Evolutionary conservation across 129 eudicot genomes (phyloP).

Genomic region (Pseudognaphalium luteoalbum): DNA sequence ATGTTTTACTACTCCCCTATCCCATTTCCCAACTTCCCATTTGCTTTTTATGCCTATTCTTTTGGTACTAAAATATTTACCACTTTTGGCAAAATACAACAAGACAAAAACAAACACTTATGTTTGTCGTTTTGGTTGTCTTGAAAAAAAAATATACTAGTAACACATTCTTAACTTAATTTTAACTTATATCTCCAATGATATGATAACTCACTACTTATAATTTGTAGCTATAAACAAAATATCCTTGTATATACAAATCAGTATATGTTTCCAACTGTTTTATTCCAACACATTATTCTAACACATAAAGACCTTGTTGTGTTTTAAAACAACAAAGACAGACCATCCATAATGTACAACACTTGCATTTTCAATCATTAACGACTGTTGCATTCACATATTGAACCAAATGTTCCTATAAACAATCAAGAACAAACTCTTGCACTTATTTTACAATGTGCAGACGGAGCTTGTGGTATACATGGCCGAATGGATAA

Average conservation of each 20-base stretch:
- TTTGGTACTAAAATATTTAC: slow-evolving; percentile 4
- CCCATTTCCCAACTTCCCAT: neutral
- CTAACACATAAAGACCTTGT: neutral
- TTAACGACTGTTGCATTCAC: slow-evolving; percentile 4
- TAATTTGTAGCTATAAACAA: neutral
- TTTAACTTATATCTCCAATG: neutral
- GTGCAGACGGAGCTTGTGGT: slow-evolving; percentile 2
- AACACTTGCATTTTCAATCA: neutral
- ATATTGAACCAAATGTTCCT: neutral
- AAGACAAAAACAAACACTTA: neutral
- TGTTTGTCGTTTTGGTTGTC: slow-evolving; percentile 7
- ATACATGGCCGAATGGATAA: slow-evolving; percentile 1
- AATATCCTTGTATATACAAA: neutral
- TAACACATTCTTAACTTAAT: neutral
- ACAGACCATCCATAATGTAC: no score
- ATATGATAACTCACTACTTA: neutral
- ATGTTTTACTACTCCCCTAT: slow-evolving; percentile 28
- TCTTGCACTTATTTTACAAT: slow-evolving; percentile 17
- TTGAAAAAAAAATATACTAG: no score
- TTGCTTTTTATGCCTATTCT: neutral
- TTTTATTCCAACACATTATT: no score
- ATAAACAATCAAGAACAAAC: slow-evolving; percentile 9
- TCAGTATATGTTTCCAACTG: neutral
- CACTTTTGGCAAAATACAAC: slow-evolving; percentile 7
- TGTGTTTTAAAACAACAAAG: no score